Conservation (phyloP, 2,329 filamentous ascomycete genomes). For the Hypoxylon rubiginosum region DNA sequence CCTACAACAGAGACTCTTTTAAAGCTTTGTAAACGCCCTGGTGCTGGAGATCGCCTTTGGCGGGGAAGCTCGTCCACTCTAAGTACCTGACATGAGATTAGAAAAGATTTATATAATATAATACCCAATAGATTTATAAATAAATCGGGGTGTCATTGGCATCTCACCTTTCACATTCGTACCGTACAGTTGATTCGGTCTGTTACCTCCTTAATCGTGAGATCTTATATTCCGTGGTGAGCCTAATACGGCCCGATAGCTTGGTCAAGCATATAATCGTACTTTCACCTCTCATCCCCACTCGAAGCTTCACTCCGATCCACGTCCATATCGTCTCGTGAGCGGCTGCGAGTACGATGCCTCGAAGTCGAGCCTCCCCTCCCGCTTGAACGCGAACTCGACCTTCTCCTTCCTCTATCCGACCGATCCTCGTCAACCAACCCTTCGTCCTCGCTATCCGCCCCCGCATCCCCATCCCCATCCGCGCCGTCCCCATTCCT, state of each 20-base stretch:
- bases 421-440: slow-evolving; percentile 22
- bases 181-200: not conserved
- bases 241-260: not conserved
- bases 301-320: slow-evolving; percentile 51
- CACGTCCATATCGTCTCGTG: slow-evolving; percentile 57
- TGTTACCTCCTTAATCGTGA: slow-evolving; percentile 4
- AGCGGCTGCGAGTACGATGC: slow-evolving; percentile 47
- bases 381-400: slow-evolving; percentile 38
- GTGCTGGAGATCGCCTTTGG: not conserved
- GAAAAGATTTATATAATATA: slow-evolving; percentile 22
- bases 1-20: slow-evolving; percentile 24
- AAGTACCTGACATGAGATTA: slow-evolving; percentile 5
- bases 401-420: slow-evolving; percentile 36
- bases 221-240: slow-evolving; percentile 8
- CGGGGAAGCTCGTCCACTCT: not conserved
- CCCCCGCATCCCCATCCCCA: slow-evolving; percentile 25
- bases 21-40: not conserved
- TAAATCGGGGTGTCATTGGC: slow-evolving; percentile 11
- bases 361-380: slow-evolving; percentile 39
- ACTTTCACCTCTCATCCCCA: slow-evolving; percentile 35
- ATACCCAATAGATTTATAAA: slow-evolving; percentile 32
- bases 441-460: slow-evolving; percentile 39
- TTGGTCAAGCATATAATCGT: slow-evolving; percentile 6
- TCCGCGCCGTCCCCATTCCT: slow-evolving; percentile 39
- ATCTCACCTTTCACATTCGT: slow-evolving; percentile 19